Conservation (phyloP, 257 asterid genomes). For the Solanum boliviense region DNA sequence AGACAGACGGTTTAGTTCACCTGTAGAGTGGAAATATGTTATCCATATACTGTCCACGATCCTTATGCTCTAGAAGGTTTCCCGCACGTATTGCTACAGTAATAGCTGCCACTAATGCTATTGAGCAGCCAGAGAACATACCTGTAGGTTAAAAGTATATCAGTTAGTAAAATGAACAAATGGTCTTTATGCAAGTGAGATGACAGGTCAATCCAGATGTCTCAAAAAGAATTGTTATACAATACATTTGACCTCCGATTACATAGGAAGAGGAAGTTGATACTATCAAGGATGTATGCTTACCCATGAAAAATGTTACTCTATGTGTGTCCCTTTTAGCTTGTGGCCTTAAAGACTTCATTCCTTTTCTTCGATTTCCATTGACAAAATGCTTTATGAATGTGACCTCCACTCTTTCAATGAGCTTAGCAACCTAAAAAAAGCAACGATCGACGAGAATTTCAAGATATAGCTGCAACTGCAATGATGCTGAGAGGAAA, state of each 20-base stretch:
- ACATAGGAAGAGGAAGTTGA: neutral
- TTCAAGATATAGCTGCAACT: neutral
- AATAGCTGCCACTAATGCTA: constrained; percentile 47
- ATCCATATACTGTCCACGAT: constrained; percentile 44
- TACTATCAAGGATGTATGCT: neutral
- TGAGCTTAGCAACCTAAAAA: constrained; percentile 39
- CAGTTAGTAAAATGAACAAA: neutral
- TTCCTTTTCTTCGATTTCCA: constrained; percentile 70
- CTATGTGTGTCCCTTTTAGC: constrained; percentile 57
- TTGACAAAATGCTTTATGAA: constrained; percentile 68
- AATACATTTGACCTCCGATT: neutral
- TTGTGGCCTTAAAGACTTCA: constrained; percentile 46
- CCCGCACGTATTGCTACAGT: constrained; percentile 31
- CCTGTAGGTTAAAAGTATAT: constrained; percentile 27
- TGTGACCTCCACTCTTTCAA: constrained; percentile 49
- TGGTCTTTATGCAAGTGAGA: neutral
- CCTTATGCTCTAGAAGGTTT: constrained; percentile 31
- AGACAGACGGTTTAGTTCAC: constrained; percentile 13
- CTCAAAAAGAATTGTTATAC: neutral
- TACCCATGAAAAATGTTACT: constrained; percentile 66
- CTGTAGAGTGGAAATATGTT: constrained; percentile 75
- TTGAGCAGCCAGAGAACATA: constrained; percentile 60
- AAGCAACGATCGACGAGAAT: too few relatives aligned
- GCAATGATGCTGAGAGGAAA: neutral
- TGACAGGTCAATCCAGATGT: neutral